Percentiles rank a stretch among this genome's conserved stretches.
Evolutionary conservation across 139 green algal species (phyloP).

Genomic region (Micractinium sp.): DNA sequence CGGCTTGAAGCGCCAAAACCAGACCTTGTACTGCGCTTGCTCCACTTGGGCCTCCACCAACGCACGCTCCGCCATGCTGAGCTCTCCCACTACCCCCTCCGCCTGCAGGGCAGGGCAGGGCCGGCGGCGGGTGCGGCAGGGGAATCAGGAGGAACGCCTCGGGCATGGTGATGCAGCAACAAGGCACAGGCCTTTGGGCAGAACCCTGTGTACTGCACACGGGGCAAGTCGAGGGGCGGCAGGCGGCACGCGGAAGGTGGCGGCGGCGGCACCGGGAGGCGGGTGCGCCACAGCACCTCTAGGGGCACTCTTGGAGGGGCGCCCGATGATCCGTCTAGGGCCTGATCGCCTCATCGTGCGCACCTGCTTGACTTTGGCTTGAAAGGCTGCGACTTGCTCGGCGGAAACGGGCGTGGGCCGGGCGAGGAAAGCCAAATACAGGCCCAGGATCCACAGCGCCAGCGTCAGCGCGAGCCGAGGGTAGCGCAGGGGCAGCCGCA

Average conservation of each 20-base stretch:
- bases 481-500: background rate
- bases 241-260: background rate
- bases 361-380: constrained; percentile 23
- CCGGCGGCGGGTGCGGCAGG: no score
- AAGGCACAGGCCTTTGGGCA: background rate
- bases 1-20: constrained; percentile 61
- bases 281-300: no score
- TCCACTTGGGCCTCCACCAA: constrained; percentile 24
- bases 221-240: background rate
- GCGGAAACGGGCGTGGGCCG: background rate
- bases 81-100: background rate
- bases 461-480: background rate
- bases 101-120: background rate
- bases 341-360: background rate
- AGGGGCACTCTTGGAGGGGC: background rate
- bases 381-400: background rate
- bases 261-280: background rate
- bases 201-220: no score
- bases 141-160: background rate
- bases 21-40: constrained; percentile 45
- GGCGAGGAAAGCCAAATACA: constrained; percentile 15
- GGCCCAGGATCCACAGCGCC: background rate
- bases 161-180: background rate
- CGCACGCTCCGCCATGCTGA: background rate
- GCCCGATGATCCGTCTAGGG: background rate